phyloP scores from a whole-genome alignment of 1,139 yeast genomes.

The Taphrina betulina region DNA sequence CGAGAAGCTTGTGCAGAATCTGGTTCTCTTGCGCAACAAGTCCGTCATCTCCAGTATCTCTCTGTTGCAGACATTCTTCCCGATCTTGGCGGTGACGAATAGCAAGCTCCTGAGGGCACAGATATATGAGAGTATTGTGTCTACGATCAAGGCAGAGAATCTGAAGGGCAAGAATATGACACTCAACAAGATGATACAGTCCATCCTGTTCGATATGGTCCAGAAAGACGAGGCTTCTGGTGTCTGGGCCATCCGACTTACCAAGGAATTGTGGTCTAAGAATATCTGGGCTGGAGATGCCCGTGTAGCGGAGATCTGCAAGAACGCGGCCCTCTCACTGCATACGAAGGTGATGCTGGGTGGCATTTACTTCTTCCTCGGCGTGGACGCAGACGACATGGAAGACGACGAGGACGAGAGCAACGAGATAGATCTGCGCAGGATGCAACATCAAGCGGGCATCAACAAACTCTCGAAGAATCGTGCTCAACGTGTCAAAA shows the following conservation, averaged over 20 bases:
- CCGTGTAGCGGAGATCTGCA: conserved; percentile 93
- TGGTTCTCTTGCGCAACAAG: conserved; percentile 87
- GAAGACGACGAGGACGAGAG: conserved; percentile 60
- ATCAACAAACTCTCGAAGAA: conserved; percentile 80
- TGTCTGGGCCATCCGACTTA: conserved; percentile 91
- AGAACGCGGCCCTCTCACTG: conserved; percentile 86
- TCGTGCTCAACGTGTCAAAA: conserved; percentile 71
- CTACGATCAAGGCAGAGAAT: conserved; percentile 76
- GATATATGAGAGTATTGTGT: conserved; percentile 72
- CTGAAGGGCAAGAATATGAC: conserved; percentile 83
- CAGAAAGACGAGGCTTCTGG: conserved; percentile 62
- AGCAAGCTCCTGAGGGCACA: conserved; percentile 81
- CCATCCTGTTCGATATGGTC: conserved; percentile 77
- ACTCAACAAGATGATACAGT: conserved; percentile 85
- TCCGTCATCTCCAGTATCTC: conserved; percentile 76
- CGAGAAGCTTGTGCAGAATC: conserved; percentile 85
- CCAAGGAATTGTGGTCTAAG: conserved; percentile 94
- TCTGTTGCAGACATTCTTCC: conserved; percentile 82
- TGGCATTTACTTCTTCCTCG: conserved; percentile 86
- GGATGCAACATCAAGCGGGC: conserved; percentile 74
- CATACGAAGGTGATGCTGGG: conserved; percentile 85
- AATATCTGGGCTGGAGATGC: conserved; percentile 94
- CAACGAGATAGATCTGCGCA: conserved; percentile 43
- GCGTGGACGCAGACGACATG: conserved; percentile 79
- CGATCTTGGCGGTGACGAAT: conserved; percentile 66